phyloP scores from a whole-genome alignment of 495 filamentous ascomycete species.

The Penicillium roqueforti region DNA sequence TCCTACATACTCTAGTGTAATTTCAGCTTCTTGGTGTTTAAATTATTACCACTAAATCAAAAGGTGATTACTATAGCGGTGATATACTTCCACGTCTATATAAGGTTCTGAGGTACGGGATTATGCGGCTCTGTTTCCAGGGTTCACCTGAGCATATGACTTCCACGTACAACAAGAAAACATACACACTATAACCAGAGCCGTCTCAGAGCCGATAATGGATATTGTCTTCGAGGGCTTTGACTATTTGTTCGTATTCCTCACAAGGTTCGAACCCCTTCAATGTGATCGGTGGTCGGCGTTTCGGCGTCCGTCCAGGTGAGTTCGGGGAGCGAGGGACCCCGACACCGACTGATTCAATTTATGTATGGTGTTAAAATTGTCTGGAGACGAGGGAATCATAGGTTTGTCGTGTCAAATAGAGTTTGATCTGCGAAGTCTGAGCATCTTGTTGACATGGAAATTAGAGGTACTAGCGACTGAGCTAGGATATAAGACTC shows the following conservation, averaged over 20 bases:
- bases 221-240: not conserved
- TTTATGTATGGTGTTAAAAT: not conserved
- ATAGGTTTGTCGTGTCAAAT: not conserved
- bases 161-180: no score
- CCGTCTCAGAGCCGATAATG: no score
- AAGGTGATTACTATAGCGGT: no score
- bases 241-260: not conserved
- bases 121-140: no score
- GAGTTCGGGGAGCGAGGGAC: not conserved
- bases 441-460: not conserved
- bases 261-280: no score
- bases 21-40: no score
- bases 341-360: not conserved
- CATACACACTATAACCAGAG: no score
- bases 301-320: conserved; percentile 10
- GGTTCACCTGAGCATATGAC: no score
- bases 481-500: not conserved
- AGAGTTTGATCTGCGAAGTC: not conserved
- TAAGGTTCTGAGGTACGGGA: no score
- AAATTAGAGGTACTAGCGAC: not conserved
- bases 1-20: no score
- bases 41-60: no score
- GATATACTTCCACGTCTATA: no score
- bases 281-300: conserved; percentile 6
- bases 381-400: not conserved